Evolutionary conservation across 106 monocot genomes (phyloP).

Genomic region (Dendrobium huoshanense): DNA sequence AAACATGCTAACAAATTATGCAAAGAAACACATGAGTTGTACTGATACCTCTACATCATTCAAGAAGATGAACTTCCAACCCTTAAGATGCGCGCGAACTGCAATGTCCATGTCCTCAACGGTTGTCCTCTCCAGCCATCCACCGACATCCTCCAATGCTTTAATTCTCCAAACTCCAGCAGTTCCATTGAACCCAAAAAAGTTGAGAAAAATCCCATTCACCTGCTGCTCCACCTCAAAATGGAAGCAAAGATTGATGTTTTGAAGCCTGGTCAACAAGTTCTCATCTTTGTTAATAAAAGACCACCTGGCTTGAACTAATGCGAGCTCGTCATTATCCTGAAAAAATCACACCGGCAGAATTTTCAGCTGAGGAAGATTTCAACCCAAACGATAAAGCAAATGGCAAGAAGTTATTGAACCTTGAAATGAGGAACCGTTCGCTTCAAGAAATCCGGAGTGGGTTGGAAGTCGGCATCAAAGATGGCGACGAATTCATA

Average conservation of each 20-base stretch:
- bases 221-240: slow-evolving; percentile 99
- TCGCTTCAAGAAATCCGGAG: slow-evolving; percentile 70
- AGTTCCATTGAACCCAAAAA: slow-evolving; percentile 97
- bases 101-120: slow-evolving; percentile 14
- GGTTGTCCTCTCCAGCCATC: slow-evolving; percentile 95
- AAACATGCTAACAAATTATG: slow-evolving; percentile 10
- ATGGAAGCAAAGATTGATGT: slow-evolving; percentile 97
- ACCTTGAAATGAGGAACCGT: slow-evolving; percentile 95
- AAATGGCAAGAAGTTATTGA: too few relatives aligned
- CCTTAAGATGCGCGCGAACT: slow-evolving; percentile 35
- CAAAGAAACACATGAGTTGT: not conserved
- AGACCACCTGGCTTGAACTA: slow-evolving; percentile 94
- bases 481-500: slow-evolving; percentile 97
- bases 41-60: slow-evolving; percentile 85
- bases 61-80: slow-evolving; percentile 93
- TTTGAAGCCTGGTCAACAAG: slow-evolving; percentile 84
- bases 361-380: not conserved
- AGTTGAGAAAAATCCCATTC: slow-evolving; percentile 85
- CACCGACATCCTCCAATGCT: slow-evolving; percentile 84
- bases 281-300: slow-evolving; percentile 99
- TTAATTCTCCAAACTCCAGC: slow-evolving; percentile 97
- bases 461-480: slow-evolving; percentile 90
- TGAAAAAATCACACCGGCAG: slow-evolving; percentile 9
- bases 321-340: slow-evolving; percentile 75
- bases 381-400: too few relatives aligned